Conservation (phyloP, 257 asterid genomes). For the Fraxinus anomala region DNA sequence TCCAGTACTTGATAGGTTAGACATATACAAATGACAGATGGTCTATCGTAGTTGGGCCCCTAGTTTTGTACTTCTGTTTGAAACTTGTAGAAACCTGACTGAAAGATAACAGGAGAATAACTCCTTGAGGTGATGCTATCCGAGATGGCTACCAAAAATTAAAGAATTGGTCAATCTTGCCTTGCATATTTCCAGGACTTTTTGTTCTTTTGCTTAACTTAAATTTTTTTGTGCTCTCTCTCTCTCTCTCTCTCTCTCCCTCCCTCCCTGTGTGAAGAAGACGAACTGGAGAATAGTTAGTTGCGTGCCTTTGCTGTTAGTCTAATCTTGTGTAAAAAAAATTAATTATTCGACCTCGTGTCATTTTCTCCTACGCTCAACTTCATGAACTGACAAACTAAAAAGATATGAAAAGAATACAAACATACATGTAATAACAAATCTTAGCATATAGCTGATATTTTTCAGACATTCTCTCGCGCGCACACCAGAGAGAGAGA, state of each 20-base stretch:
- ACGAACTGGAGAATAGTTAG: slow-evolving; percentile 20
- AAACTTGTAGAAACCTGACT: background rate
- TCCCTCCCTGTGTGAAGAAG: background rate
- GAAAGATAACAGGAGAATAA: background rate
- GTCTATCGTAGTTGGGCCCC: background rate
- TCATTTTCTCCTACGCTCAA: background rate
- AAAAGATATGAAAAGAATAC: background rate
- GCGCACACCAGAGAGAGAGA: no score
- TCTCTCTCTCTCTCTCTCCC: no score
- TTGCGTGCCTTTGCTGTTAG: slow-evolving; percentile 33
- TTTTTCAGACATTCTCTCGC: slow-evolving; percentile 2
- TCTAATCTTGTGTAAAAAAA: background rate
- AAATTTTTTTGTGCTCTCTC: no score
- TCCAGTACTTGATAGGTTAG: background rate
- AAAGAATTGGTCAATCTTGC: background rate
- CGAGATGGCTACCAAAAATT: background rate
- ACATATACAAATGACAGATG: background rate
- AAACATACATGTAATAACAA: slow-evolving; percentile 35
- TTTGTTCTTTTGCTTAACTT: background rate
- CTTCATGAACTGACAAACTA: background rate
- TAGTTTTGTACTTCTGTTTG: background rate
- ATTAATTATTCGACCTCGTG: background rate
- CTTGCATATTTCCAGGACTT: background rate
- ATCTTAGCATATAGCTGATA: slow-evolving; percentile 35
- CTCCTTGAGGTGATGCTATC: background rate